Base-by-base conservation (phyloP, 2,329 filamentous ascomycete genomes). In the Thielaviopsis populi region DNA sequence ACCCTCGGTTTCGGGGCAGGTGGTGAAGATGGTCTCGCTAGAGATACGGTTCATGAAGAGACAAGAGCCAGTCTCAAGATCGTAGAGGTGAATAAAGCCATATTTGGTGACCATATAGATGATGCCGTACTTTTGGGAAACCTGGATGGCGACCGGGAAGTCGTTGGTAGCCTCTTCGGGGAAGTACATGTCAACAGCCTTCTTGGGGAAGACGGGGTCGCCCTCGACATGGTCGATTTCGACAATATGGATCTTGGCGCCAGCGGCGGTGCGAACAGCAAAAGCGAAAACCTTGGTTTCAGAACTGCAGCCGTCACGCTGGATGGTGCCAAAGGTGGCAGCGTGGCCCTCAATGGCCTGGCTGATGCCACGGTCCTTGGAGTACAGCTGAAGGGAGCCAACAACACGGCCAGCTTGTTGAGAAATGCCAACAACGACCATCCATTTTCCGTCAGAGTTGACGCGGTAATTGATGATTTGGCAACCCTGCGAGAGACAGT, bases 1-100 rank as follows among this genome's bases (percentile, higher is more conserved):
- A 19, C 90, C 95, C 24, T 91, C 86, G 63, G 83, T 82, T 73
- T 99, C 94, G 42, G 86, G 78, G 58, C 89, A 87, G 22, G 91
- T 96, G 30, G 92, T 95, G 78, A 99, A 99, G 73, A 99, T 97
- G 30, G 94, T 99, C 73, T 99, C 94, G 79, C 91, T 96, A 41
- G 94, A 99, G 71, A 99, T 99, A 70, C 95, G 88, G 81, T 99
- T 99, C 91, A 99, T 95, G 83, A 96, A 99, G 73, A 99, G 94
- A 74, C 90, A 95, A 13, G 88, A 88, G 65, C 89, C 95, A 7
- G 89, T 94, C 79, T 99, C 95, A 65, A 99, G 84, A 72, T 99
- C 95, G 77, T 99, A 97, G 27, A 99, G 83, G 76, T 99, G 94
- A 70, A 99, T 97, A 77, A 97, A 99, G 62, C 94, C 94, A 72